Conservation (phyloP, 2,329 filamentous ascomycete species). For the Pezicula radicicola region DNA sequence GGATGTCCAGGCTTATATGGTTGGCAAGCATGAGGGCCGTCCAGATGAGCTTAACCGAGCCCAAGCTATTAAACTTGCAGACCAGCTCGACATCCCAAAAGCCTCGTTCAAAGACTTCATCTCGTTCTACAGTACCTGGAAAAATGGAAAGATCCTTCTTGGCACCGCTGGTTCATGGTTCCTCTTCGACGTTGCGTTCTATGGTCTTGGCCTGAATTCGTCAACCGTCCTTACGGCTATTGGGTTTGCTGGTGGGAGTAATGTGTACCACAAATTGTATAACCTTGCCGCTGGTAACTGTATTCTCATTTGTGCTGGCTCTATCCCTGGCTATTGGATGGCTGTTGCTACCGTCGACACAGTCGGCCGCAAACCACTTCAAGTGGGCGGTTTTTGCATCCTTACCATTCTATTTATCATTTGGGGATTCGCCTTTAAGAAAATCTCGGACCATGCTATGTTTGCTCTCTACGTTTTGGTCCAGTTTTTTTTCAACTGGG, state of each 20-base stretch:
- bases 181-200: constrained; percentile 62
- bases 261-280: constrained; percentile 66
- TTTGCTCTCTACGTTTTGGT: constrained; percentile 61
- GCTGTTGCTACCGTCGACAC: constrained; percentile 73
- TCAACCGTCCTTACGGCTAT: constrained; percentile 70
- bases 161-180: constrained; percentile 88
- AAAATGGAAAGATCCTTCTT: constrained; percentile 68
- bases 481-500: constrained; percentile 67
- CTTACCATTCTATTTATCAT: constrained; percentile 61
- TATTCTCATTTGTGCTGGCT: constrained; percentile 73
- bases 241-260: constrained; percentile 62
- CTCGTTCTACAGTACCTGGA: constrained; percentile 66
- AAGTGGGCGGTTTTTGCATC: constrained; percentile 59
- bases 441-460: constrained; percentile 45
- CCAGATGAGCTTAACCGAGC: constrained; percentile 67
- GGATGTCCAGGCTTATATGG: constrained; percentile 72
- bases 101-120: constrained; percentile 71
- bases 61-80: constrained; percentile 49
- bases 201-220: constrained; percentile 72
- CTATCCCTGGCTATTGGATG: constrained; percentile 79
- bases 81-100: constrained; percentile 52
- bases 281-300: constrained; percentile 76
- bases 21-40: constrained; percentile 56
- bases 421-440: constrained; percentile 58
- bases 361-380: constrained; percentile 76